phyloP scores from a whole-genome alignment of 2,329 filamentous ascomycete genomes.

The Neopestalotiopsis clavispora region DNA sequence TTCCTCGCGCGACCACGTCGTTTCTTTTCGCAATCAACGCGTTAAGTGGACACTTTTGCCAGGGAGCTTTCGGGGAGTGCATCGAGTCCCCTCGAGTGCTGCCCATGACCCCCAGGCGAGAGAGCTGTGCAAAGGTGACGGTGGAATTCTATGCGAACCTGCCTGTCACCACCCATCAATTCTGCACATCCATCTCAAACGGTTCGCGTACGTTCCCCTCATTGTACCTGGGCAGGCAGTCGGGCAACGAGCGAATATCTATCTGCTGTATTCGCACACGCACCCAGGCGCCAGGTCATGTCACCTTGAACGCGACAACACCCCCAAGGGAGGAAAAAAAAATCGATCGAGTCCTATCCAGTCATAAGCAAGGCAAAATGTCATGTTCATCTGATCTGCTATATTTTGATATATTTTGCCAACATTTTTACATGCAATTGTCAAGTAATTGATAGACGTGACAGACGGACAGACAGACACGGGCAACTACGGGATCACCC shows the following conservation, averaged over 20 bases:
- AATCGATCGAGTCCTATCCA: too few relatives aligned
- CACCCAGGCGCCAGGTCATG: not conserved
- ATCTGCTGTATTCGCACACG: not conserved
- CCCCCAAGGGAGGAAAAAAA: too few relatives aligned
- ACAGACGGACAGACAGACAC: not conserved
- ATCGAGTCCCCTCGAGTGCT: not conserved
- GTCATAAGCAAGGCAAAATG: too few relatives aligned
- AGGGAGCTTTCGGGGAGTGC: not conserved
- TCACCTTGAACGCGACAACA: too few relatives aligned
- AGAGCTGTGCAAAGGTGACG: too few relatives aligned
- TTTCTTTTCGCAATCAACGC: slow-evolving; percentile 9
- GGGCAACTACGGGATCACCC: not conserved
- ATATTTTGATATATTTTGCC: too few relatives aligned
- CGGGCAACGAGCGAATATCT: not conserved
- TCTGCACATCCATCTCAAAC: not conserved
- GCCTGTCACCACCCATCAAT: slow-evolving; percentile 16
- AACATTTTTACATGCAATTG: too few relatives aligned
- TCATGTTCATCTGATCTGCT: too few relatives aligned
- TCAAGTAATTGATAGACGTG: not conserved
- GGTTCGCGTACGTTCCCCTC: not conserved
- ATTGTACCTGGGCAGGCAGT: not conserved
- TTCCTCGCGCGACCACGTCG: slow-evolving; percentile 6
- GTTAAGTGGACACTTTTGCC: slow-evolving; percentile 5
- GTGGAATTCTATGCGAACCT: slow-evolving; percentile 5
- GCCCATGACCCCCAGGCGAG: too few relatives aligned